Base-by-base conservation (phyloP, 140 eudicot genomes). In the Anethum foeniculum region DNA sequence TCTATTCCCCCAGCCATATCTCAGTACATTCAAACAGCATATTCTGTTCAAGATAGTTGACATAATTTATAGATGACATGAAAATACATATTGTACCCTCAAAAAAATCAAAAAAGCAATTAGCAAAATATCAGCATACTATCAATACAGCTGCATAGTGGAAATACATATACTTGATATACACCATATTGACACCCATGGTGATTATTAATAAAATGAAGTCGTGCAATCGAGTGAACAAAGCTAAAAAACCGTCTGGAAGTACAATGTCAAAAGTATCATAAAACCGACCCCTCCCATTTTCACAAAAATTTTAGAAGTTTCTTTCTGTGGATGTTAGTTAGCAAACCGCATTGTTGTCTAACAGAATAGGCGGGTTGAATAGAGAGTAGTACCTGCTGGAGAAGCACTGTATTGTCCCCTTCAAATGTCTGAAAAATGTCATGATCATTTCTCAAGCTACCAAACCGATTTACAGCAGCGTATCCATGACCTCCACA, bases 401-500 rank as follows among this genome's bases (percentile, higher is more conserved):
- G 99, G 47, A 94, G 85, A 51, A 94, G 99, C 75, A 94, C 99
- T 1, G 97, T 94, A 79, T 94, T 94, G 80, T 94, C 97, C 75
- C 99, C 99, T 89, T 94, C 99, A 86, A 94, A 94, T 38, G 99
- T 94, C 86, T 92, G 97, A 81, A 92, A 92, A 44, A 94, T 92
- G 84, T 94, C 99, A 67, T 94, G 97, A 80, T 94, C 99, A 76
- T 92, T 92, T 83, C 97, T 90, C 83, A 94, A 86, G 80, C 91
- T 89, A 2, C 99, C 99, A 86, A 94, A 92, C 51, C 99, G 85
- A 79, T 94, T 94, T 1, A 92, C 99, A 71, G 99, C 97, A 7
- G 97, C 97, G 80, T 92, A 94, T 15, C 99, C 99, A 83, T 94
- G 99, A 75, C 99, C 99, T 0, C 99, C 99, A 86, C 99, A 94